A percentile compares a stretch with the other conserved stretches of the same genome.
Evolutionary conservation across 768 basidiomycete species (phyloP).

Genomic region (Suillus spraguei): DNA sequence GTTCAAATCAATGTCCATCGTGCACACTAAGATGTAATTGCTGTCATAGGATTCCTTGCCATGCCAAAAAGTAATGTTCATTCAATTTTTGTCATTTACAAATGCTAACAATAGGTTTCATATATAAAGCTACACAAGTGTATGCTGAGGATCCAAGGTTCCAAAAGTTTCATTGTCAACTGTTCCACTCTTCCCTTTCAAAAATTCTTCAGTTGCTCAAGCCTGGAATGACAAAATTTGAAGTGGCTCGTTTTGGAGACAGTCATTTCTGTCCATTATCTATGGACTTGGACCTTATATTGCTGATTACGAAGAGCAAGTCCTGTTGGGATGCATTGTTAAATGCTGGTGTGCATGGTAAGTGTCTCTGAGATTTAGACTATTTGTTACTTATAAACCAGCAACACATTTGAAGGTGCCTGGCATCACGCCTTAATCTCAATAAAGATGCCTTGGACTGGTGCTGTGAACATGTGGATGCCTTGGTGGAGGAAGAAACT

Average conservation of each 20-base stretch:
- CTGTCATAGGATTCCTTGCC: no score
- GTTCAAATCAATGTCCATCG: slow-evolving; percentile 4
- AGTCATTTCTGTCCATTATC: slow-evolving; percentile 32
- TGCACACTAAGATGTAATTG: no score
- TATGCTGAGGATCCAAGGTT: no score
- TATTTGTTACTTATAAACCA: slow-evolving; percentile 4
- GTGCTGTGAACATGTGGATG: no score
- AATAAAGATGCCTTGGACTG: slow-evolving; percentile 17
- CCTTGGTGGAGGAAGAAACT: no score
- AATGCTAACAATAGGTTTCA: no score
- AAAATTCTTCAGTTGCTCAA: slow-evolving; percentile 27
- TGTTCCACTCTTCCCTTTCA: slow-evolving; percentile 34
- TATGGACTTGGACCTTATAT: slow-evolving; percentile 42
- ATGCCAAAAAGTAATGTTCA: no score
- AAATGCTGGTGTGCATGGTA: slow-evolving; percentile 40
- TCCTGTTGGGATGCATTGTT: slow-evolving; percentile 33
- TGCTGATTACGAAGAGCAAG: slow-evolving; percentile 44
- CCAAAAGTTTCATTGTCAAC: slow-evolving; percentile 27
- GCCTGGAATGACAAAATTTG: slow-evolving; percentile 30
- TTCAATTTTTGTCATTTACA: no score
- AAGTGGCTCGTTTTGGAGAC: slow-evolving; percentile 31
- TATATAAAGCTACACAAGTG: no score
- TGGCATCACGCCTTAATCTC: slow-evolving; percentile 22
- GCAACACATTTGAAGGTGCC: slow-evolving; percentile 25
- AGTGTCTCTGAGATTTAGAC: neutral